Percentiles rank a stretch among this genome's conserved stretches.
Conservation (phyloP, 768 basidiomycete species). For the Sarcodon sp. region DNA sequence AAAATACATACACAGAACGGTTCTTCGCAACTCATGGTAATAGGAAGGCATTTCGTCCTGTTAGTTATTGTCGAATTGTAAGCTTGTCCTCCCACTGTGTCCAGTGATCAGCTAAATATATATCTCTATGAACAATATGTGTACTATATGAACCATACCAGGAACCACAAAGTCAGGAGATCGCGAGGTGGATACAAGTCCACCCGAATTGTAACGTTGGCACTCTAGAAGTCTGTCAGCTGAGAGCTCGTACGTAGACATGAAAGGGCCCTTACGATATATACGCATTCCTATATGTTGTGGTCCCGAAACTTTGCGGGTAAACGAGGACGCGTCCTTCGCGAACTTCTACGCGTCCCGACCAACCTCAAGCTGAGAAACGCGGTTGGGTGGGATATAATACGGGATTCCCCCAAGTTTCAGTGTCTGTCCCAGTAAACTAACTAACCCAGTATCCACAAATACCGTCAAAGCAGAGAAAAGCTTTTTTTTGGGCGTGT, state of each 20-base stretch:
- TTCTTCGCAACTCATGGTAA: constrained; percentile 15
- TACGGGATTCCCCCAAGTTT: constrained; percentile 8
- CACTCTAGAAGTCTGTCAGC: background rate
- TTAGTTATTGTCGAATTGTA: constrained; percentile 18
- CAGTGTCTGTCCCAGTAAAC: constrained; percentile 7
- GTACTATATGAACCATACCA: constrained; percentile 7
- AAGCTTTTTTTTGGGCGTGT: too few species aligned
- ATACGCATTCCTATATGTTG: constrained; percentile 13
- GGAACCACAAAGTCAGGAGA: constrained; percentile 20
- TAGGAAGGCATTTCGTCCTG: constrained; percentile 14
- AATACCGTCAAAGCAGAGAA: too few species aligned
- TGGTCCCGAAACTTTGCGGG: constrained; percentile 14
- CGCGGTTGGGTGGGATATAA: constrained; percentile 7
- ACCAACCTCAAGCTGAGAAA: constrained; percentile 5
- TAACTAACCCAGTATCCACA: too few species aligned
- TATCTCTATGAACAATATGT: background rate
- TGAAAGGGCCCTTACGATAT: constrained; percentile 7
- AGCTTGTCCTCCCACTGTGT: constrained; percentile 13
- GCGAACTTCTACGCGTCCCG: background rate
- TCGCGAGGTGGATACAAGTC: constrained; percentile 12
- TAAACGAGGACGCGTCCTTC: constrained; percentile 12
- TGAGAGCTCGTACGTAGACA: background rate
- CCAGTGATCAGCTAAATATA: background rate
- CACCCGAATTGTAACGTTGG: constrained; percentile 4
- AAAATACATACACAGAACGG: constrained; percentile 13